A percentile compares a stretch with the other conserved stretches of the same genome.
Evolutionary conservation across 2,329 filamentous ascomycete genomes (phyloP).

Genomic region (Dactylellina leptospora): DNA sequence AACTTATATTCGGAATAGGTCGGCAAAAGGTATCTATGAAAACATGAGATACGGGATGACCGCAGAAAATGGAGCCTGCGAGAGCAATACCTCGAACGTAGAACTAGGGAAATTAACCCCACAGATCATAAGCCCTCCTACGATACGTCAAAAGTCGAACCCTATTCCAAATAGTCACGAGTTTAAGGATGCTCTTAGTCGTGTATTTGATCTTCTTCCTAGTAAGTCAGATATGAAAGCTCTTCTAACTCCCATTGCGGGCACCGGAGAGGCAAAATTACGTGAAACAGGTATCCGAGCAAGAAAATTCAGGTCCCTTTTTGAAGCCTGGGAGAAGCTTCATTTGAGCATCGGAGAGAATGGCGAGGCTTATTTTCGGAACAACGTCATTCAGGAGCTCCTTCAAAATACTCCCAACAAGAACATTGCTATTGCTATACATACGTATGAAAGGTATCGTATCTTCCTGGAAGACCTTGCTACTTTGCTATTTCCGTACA

Average conservation of each 20-base stretch:
- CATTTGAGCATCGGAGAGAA: slow-evolving; percentile 57
- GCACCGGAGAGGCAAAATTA: slow-evolving; percentile 60
- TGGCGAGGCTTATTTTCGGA: slow-evolving; percentile 60
- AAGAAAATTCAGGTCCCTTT: slow-evolving; percentile 60
- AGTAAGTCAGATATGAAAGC: slow-evolving; percentile 59
- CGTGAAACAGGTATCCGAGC: slow-evolving; percentile 61
- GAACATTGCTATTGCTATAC: slow-evolving; percentile 58
- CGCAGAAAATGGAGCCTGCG: background rate
- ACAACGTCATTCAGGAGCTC: slow-evolving; percentile 61
- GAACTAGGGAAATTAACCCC: background rate
- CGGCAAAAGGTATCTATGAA: background rate
- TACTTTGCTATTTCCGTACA: slow-evolving; percentile 60
- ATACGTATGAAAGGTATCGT: slow-evolving; percentile 62
- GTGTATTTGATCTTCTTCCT: slow-evolving; percentile 57
- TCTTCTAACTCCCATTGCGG: slow-evolving; percentile 60
- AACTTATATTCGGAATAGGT: background rate
- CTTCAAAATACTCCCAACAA: slow-evolving; percentile 3
- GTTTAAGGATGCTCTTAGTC: slow-evolving; percentile 54
- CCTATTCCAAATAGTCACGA: background rate
- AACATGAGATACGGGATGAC: background rate
- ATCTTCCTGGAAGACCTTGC: slow-evolving; percentile 60
- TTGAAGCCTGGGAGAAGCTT: slow-evolving; percentile 61
- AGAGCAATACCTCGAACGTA: background rate
- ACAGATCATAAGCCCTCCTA: background rate
- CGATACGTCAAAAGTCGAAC: background rate